Base-by-base conservation (phyloP, 495 filamentous ascomycete species). In the Daldinia grandis region DNA sequence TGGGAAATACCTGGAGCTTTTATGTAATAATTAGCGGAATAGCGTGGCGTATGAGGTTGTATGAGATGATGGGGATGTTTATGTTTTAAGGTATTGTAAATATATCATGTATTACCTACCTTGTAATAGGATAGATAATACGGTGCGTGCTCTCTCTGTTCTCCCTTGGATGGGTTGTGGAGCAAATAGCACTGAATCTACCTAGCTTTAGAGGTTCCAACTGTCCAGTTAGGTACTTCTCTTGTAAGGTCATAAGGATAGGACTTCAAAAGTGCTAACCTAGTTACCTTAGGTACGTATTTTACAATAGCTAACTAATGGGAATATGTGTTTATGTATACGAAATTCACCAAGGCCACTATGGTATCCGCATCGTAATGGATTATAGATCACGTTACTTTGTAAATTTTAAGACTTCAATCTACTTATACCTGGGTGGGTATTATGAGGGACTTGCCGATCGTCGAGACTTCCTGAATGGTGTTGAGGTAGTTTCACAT, bases 21-120 rank as follows among this genome's bases (percentile, higher is more conserved):
- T 58, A 8, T 58, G 55, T 59, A 21, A 21, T 44, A 6, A 44
- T 60, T 38, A 28, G 55, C 31, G 21, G 17, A 19, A 7, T 7
- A 47, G 50, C 58, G 59, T 58, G 68, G 68, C 53, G 63, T 37
- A 71, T 53, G 58, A 61, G 62, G 42, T 50, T 51, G 21, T 50
- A 65, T 53, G 51, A 40, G 51, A 49, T 54, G 38, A 17, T 40
- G 5, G n/a, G n/a, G 15, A 47, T 47, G 42, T 10, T 5, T n/a
- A n/a, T n/a, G n/a, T n/a, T n/a, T n/a, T 24, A 12, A 24, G 35
- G 21, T n/a, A 38, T 53, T 21, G 9, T 24, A 47, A 9, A 35
- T 35, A 3, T 35, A 35, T 33, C 10, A 12, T 10, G 31, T 33
- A 30, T 30, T 30, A 30, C n/a, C n/a, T n/a, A n/a, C n/a, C n/a